Percentiles rank a stretch among this genome's conserved stretches.
These are phyloP conservation scores for Eucalyptus lansdowneana DNA, from an alignment of 345 rosid species.

Conservation along the genomic window DNA sequence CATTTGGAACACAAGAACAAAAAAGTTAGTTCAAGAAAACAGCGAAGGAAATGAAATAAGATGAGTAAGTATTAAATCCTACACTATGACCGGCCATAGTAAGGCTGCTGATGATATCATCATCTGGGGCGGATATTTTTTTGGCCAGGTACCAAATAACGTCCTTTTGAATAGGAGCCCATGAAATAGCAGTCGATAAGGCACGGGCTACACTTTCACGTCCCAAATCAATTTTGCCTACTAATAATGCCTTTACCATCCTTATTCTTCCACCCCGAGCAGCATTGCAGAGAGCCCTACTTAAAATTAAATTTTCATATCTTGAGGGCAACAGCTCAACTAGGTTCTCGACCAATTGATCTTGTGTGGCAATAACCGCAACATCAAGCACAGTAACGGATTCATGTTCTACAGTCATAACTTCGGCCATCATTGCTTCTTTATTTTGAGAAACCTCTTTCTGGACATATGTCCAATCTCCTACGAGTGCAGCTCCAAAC, in stretches of 20 bases:
- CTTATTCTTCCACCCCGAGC: neutral
- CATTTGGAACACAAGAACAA: neutral
- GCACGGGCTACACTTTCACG: neutral
- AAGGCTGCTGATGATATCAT: neutral
- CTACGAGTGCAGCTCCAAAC: neutral
- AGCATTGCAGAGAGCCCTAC: neutral
- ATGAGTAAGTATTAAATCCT: neutral
- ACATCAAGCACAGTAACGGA: neutral
- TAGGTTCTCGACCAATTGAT: neutral
- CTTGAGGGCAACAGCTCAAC: rapidly evolving
- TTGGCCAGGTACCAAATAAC: neutral
- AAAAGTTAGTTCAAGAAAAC: neutral
- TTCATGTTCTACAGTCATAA: neutral
- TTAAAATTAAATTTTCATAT: rapidly evolving
- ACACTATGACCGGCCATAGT: neutral
- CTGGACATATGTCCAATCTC: neutral
- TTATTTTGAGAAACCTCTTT: too few relatives aligned
- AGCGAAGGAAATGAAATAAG: neutral
- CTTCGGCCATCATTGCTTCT: neutral
- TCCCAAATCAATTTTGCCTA: rapidly evolving
- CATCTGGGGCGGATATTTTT: rapidly evolving
- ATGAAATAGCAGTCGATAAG: neutral
- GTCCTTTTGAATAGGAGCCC: neutral
- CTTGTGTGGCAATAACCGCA: neutral
- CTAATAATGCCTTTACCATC: neutral